Percentiles rank a stretch among this genome's conserved stretches.
Evolutionary conservation across 352 stramenopile species (phyloP).

Genomic region (Elongisporangium prolatum): DNA sequence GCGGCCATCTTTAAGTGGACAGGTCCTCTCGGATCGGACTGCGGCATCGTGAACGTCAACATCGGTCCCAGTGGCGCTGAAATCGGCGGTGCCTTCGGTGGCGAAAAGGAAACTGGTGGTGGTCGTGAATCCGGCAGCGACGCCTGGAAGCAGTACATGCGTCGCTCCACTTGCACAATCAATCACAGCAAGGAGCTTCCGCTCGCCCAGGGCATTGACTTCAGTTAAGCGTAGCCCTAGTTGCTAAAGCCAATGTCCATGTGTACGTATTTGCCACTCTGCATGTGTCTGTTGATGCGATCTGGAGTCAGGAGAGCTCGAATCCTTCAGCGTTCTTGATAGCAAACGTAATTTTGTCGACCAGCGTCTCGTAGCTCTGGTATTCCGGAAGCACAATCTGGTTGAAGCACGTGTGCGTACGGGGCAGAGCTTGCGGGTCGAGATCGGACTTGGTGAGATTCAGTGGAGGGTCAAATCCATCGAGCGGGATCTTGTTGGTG

Average conservation of each 20-base stretch:
- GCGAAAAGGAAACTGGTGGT: conserved; percentile 91
- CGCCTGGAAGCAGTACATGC: conserved; percentile 94
- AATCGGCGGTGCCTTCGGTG: conserved; percentile 91
- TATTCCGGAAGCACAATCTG: conserved; percentile 86
- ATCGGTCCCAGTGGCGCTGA: conserved; percentile 90
- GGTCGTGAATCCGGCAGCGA: conserved; percentile 90
- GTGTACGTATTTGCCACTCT: too few relatives aligned
- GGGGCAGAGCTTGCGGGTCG: conserved; percentile 54
- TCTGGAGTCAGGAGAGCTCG: conserved; percentile 54
- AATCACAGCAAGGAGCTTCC: conserved; percentile 92
- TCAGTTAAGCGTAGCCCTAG: too few relatives aligned
- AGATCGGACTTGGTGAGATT: conserved; percentile 83
- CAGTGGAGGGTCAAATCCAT: conserved; percentile 83
- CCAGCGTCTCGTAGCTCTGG: conserved; percentile 47
- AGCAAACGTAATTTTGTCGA: conserved; percentile 73
- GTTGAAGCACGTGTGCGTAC: conserved; percentile 87
- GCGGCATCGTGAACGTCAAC: conserved; percentile 93
- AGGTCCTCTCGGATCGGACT: conserved; percentile 86
- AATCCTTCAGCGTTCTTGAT: conserved; percentile 80
- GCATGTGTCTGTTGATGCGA: too few relatives aligned
- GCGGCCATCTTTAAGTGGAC: conserved; percentile 92
- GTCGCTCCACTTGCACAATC: conserved; percentile 91
- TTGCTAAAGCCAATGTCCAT: neutral
- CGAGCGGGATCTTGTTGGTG: conserved; percentile 76
- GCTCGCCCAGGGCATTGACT: conserved; percentile 91